phyloP scores from a whole-genome alignment of 2,329 filamentous ascomycete species.

The Stachybotrys chartarum region DNA sequence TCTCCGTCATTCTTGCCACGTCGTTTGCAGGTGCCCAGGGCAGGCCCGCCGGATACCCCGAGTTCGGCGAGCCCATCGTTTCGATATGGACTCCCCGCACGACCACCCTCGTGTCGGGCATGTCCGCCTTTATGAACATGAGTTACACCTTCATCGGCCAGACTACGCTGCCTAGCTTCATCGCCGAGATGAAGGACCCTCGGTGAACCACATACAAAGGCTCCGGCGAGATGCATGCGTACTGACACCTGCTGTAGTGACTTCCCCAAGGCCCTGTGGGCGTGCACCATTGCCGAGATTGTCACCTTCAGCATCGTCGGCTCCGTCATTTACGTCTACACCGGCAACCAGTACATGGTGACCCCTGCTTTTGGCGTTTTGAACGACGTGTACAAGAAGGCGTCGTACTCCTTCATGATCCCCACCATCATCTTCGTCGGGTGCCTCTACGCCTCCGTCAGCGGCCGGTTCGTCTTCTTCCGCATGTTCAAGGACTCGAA shows the following conservation, averaged over 20 bases:
- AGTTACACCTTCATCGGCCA: conserved; percentile 95
- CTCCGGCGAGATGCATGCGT: conserved; percentile 3
- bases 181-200: conserved; percentile 80
- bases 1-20: conserved; percentile 77
- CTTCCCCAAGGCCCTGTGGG: conserved; percentile 89
- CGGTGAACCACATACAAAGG: conserved; percentile 21
- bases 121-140: conserved; percentile 91
- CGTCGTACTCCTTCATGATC: conserved; percentile 91
- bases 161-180: conserved; percentile 89
- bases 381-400: conserved; percentile 73
- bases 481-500: conserved; percentile 71
- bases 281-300: conserved; percentile 81
- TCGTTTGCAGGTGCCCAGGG: conserved; percentile 73
- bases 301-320: conserved; percentile 81
- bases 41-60: conserved; percentile 62
- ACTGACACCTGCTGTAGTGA: conserved; percentile 49
- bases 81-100: conserved; percentile 59
- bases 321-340: conserved; percentile 75
- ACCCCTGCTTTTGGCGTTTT: conserved; percentile 82
- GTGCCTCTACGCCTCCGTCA: conserved; percentile 84
- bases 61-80: conserved; percentile 57
- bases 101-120: conserved; percentile 76
- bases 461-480: conserved; percentile 87
- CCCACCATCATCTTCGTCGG: conserved; percentile 90
- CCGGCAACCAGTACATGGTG: conserved; percentile 82